Evolutionary conservation across 768 basidiomycete species (phyloP).

Genomic region (Collybiopsis confluens): DNA sequence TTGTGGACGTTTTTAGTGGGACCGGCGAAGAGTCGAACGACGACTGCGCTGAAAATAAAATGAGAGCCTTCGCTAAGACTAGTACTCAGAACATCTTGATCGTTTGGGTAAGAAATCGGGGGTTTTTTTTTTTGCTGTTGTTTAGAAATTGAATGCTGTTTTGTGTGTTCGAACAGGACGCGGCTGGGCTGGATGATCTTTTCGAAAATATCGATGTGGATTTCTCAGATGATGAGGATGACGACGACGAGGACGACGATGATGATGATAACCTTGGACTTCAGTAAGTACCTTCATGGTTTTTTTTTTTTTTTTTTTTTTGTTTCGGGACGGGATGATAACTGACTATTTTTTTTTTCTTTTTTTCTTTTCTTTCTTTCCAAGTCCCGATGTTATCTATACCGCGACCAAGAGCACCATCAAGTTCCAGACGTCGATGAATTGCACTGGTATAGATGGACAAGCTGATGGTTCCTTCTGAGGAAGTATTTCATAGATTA

Average conservation of each 20-base stretch:
- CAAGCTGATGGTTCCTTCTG: background rate
- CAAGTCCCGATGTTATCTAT: background rate
- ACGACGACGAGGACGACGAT: background rate
- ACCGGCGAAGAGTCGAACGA: conserved; percentile 23
- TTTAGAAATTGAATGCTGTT: no score
- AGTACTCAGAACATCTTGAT: conserved; percentile 20
- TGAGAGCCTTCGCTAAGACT: conserved; percentile 19
- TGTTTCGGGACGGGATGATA: no score
- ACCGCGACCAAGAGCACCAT: background rate
- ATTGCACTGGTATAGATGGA: conserved; percentile 1
- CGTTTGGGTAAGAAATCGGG: conserved; percentile 22
- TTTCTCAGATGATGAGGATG: background rate
- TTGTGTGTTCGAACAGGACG: no score
- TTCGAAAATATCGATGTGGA: background rate
- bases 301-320: no score
- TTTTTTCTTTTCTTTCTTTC: no score
- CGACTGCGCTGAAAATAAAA: conserved; percentile 18
- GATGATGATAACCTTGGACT: background rate
- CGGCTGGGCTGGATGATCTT: background rate
- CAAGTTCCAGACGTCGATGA: background rate
- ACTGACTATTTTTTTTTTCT: no score
- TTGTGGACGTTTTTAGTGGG: no score
- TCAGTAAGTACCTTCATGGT: no score
- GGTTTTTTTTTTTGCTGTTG: no score
- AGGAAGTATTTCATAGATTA: no score